Conservation (phyloP, 2,329 filamentous ascomycete genomes). For the Trichoderma sp. region DNA sequence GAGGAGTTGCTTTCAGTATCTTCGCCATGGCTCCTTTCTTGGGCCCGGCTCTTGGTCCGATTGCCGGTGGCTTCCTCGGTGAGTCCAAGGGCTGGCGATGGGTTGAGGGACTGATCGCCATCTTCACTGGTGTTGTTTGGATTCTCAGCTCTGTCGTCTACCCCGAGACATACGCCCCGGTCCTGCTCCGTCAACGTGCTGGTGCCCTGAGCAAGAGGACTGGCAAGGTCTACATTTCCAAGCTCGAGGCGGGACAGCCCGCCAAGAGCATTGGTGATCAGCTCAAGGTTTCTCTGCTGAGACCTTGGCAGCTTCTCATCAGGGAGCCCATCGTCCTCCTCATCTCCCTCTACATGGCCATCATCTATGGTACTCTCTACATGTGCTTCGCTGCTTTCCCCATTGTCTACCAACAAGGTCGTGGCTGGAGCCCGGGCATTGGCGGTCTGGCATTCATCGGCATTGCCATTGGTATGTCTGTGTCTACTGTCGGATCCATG, state of each 20-base stretch:
- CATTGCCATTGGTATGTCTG: conserved; percentile 63
- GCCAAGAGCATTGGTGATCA: conserved; percentile 48
- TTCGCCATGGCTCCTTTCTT: conserved; percentile 66
- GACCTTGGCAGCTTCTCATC: conserved; percentile 67
- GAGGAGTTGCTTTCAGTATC: conserved; percentile 59
- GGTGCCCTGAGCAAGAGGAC: conserved; percentile 52
- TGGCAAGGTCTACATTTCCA: conserved; percentile 58
- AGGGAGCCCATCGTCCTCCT: conserved; percentile 67
- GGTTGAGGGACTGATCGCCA: conserved; percentile 63
- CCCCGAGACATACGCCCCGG: conserved; percentile 63
- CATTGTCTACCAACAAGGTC: conserved; percentile 61
- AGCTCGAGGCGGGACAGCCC: conserved; percentile 48
- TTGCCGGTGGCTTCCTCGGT: conserved; percentile 64
- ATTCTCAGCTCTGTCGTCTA: conserved; percentile 52
- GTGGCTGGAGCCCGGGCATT: conserved; percentile 60
- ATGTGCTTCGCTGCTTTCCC: conserved; percentile 58
- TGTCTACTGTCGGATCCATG: conserved; percentile 56
- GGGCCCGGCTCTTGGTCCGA: conserved; percentile 61
- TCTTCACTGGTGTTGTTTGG: conserved; percentile 62
- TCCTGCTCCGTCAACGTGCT: conserved; percentile 57
- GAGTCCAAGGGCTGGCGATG: conserved; percentile 64
- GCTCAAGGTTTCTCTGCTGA: conserved; percentile 58
- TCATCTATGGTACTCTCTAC: conserved; percentile 57
- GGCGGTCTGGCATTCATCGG: conserved; percentile 65
- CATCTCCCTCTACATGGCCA: conserved; percentile 64